These are phyloP conservation scores for Sugiyamaella japonica DNA, from an alignment of 1,139 yeast genomes.

Conservation along the genomic window DNA sequence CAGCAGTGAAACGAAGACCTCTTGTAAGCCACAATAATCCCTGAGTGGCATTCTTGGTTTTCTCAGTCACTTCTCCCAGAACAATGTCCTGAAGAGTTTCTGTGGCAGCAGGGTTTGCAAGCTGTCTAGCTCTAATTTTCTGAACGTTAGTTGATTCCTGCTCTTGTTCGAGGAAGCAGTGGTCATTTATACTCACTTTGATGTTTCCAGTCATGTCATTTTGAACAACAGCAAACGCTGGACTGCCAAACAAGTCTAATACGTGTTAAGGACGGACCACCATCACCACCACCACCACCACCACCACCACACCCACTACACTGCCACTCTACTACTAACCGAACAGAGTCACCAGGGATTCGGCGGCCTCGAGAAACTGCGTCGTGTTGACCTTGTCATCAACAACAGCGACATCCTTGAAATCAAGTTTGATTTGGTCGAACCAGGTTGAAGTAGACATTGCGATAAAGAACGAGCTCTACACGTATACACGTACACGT, in stretches of 20 bases:
- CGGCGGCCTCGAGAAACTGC: constrained; percentile 79
- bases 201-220: constrained; percentile 89
- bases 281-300: background rate
- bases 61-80: constrained; percentile 60
- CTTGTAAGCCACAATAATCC: constrained; percentile 82
- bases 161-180: background rate
- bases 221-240: constrained; percentile 84
- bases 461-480: background rate
- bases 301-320: background rate
- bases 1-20: constrained; percentile 87
- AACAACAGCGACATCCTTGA: constrained; percentile 67
- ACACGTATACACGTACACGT: no score
- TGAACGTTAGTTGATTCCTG: constrained; percentile 11
- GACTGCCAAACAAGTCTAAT: constrained; percentile 66
- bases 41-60: constrained; percentile 80
- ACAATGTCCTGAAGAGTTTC: constrained; percentile 76
- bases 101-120: constrained; percentile 62
- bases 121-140: constrained; percentile 67
- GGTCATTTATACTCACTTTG: constrained; percentile 35
- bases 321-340: constrained; percentile 49
- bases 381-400: constrained; percentile 64
- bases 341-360: constrained; percentile 76
- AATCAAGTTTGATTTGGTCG: constrained; percentile 72
- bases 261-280: background rate
- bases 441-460: constrained; percentile 54